Conservation (phyloP, 2,329 filamentous ascomycete species). For the Ceratocystis harringtonii region DNA sequence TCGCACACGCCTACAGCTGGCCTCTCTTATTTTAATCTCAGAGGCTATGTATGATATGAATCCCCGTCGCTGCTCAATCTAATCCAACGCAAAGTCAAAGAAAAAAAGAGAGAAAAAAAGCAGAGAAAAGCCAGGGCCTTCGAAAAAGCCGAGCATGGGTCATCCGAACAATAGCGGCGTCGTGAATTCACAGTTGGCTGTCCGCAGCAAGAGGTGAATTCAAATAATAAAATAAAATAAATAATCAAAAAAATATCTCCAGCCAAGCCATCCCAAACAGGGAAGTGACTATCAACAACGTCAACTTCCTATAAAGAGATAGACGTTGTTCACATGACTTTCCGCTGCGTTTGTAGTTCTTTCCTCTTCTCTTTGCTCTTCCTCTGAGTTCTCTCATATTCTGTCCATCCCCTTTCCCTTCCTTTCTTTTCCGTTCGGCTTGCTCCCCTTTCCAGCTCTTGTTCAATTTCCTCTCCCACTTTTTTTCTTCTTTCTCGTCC, state of each 20-base stretch:
- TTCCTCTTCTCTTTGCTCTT: background rate
- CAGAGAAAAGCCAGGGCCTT: slow-evolving; percentile 1
- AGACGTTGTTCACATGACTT: background rate
- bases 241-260: background rate
- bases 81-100: background rate
- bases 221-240: background rate
- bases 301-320: slow-evolving; percentile 1
- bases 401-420: background rate
- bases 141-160: background rate
- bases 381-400: background rate
- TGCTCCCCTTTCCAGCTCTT: background rate
- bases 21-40: background rate
- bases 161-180: slow-evolving; percentile 4
- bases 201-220: background rate
- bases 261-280: background rate
- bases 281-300: background rate
- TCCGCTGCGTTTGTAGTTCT: background rate
- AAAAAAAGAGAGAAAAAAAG: background rate
- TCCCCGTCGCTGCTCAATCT: background rate
- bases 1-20: no score
- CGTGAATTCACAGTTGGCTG: background rate
- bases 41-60: background rate
- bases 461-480: background rate
- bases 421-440: background rate
- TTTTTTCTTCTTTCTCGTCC: background rate